Base-by-base conservation (phyloP, 129 eudicot species). In the Logfia minima region DNA sequence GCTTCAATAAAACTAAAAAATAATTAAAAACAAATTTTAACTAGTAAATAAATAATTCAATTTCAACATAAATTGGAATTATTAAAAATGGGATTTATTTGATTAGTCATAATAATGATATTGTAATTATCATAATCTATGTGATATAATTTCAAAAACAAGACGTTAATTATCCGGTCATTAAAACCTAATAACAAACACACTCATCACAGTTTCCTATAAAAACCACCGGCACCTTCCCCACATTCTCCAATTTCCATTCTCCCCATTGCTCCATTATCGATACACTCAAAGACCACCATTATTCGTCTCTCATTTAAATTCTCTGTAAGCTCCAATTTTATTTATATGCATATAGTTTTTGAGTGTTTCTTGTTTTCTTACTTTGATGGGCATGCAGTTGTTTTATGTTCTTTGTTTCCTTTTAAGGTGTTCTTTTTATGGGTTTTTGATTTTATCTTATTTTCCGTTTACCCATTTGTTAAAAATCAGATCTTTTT, bases 111-210 rank as follows among this genome's bases (percentile, higher is more conserved):
- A 4, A 58, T 6, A n/a, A 7, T 17, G 28, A 58, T 6, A 6
- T 76, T 76, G 80, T 48, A 31, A 76, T 65, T 48, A 76, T 66
- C 66, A 67, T n/a, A 6, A 62, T 75, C 26, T n/a, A 21, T 66
- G 66, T 21, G 34, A 16, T 37, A 65, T 76, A 66, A 64, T 71
- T 53, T 71, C 67, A 80, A 41, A 53, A 23, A 66, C 37, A 66
- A 80, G 77, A 74, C 84, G 84, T 80, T 74, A 80, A 80, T 53
- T 71, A 75, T 51, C 59, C 21, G 74, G 56, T 80, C 84, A 75
- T 58, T 28, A 73, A 53, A 80, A 31, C 74, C 37, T 34, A 69
- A 61, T 71, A 17, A 52, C 23, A 75, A 75, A 26, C 21, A 2
- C 41, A 72, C 83, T 22, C 70, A 66, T 59, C 83, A 65, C 75